Conservation (phyloP, 108 stramenopile species). For the Parietichytrium sp. region DNA sequence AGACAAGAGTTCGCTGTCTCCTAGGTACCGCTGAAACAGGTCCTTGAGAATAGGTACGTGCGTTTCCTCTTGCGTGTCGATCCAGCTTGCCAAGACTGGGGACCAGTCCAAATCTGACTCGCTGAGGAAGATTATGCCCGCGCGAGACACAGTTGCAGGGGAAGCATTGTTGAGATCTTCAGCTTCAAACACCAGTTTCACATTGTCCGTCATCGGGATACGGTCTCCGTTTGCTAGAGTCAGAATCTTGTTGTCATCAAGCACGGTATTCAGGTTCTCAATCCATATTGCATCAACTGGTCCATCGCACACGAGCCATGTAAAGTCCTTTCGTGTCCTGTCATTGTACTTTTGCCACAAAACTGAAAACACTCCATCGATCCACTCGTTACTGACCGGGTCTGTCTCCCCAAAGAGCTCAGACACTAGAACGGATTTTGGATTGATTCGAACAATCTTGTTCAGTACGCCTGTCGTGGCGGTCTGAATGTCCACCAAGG, state of each 20-base stretch:
- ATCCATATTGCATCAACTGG: conserved; percentile 72
- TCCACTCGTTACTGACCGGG: conserved; percentile 65
- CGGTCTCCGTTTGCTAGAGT: conserved; percentile 70
- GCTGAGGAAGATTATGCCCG: conserved; percentile 67
- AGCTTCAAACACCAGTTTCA: conserved; percentile 68
- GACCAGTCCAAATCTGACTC: conserved; percentile 67
- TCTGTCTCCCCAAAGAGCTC: conserved; percentile 70
- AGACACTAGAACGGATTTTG: conserved; percentile 64
- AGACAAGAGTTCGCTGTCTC: conserved; percentile 21
- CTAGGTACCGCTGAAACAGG: conserved; percentile 34
- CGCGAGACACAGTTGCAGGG: conserved; percentile 65
- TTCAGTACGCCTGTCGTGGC: conserved; percentile 47
- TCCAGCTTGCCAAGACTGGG: conserved; percentile 60
- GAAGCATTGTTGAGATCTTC: conserved; percentile 66
- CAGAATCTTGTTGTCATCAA: conserved; percentile 70
- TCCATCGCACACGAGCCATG: conserved; percentile 67
- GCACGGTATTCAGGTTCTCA: conserved; percentile 69
- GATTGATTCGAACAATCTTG: conserved; percentile 65
- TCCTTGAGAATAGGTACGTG: conserved; percentile 33
- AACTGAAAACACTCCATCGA: conserved; percentile 67
- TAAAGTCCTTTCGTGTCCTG: conserved; percentile 46
- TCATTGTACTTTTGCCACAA: conserved; percentile 71
- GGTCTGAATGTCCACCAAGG: conserved; percentile 45
- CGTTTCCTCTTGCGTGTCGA: conserved; percentile 35
- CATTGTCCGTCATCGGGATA: conserved; percentile 71